A percentile compares a stretch with the other conserved stretches of the same genome.
phyloP scores from a whole-genome alignment of 2,329 filamentous ascomycete species.

The Epichloe festucae region DNA sequence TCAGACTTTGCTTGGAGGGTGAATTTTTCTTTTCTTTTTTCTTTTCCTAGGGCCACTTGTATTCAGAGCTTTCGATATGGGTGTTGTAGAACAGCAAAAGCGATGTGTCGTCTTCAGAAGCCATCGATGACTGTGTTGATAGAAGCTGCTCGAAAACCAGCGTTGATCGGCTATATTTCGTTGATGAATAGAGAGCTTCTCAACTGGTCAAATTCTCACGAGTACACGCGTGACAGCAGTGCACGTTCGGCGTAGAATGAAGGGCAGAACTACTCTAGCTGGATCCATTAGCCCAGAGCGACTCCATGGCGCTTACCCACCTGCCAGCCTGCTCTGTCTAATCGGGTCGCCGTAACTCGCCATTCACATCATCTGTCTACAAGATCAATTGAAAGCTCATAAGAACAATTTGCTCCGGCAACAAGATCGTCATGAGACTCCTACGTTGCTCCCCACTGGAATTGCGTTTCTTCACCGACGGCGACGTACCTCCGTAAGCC shows the following conservation, averaged over 20 bases:
- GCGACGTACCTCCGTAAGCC: not conserved
- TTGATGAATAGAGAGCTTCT: not conserved
- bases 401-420: not conserved
- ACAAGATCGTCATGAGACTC: not conserved
- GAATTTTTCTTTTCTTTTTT: not conserved
- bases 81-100: not conserved
- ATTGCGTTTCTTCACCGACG: not conserved
- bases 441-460: not conserved
- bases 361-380: no score
- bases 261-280: no score
- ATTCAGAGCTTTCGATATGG: not conserved
- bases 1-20: not conserved
- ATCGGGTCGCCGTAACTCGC: no score
- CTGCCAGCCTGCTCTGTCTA: not conserved
- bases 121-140: not conserved
- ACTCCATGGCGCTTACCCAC: not conserved
- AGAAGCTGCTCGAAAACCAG: not conserved
- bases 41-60: not conserved
- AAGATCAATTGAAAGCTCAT: no score
- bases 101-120: not conserved
- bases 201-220: not conserved
- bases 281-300: no score
- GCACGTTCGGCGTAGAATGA: no score
- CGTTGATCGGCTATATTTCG: not conserved
- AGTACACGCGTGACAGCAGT: no score